Evolutionary conservation across 2,329 filamentous ascomycete species (phyloP).

Genomic region (Lachnellula subtilissima): DNA sequence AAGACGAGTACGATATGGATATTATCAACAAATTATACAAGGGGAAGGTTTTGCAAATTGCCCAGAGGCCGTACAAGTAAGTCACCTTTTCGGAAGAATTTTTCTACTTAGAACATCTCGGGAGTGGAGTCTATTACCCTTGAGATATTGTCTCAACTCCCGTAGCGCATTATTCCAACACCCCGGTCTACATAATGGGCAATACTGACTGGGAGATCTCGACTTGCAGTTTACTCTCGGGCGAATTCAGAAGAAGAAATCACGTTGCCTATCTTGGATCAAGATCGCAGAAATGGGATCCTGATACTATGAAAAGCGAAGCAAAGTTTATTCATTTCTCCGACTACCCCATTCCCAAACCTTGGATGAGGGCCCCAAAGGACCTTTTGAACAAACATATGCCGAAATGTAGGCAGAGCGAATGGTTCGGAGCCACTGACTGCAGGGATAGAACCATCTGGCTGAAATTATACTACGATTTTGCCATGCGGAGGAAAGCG

Average conservation of each 20-base stretch:
- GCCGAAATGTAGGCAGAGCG: slow-evolving; percentile 24
- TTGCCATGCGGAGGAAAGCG: slow-evolving; percentile 19
- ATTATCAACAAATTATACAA: slow-evolving; percentile 48
- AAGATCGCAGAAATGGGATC: slow-evolving; percentile 46
- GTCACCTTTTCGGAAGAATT: too few relatives aligned
- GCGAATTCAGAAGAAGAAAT: slow-evolving; percentile 50
- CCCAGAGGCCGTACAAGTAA: slow-evolving; percentile 48
- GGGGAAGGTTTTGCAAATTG: slow-evolving; percentile 47
- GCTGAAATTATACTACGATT: slow-evolving; percentile 25
- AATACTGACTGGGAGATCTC: too few relatives aligned
- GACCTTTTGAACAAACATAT: slow-evolving; percentile 28
- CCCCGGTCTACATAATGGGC: too few relatives aligned
- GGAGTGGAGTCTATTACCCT: too few relatives aligned
- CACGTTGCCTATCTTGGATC: slow-evolving; percentile 48
- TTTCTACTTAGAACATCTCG: too few relatives aligned
- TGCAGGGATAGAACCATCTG: slow-evolving; percentile 26
- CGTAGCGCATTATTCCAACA: too few relatives aligned
- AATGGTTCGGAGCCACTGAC: slow-evolving; percentile 28
- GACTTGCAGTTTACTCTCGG: slow-evolving; percentile 39
- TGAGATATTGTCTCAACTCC: too few relatives aligned
- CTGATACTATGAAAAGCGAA: slow-evolving; percentile 44
- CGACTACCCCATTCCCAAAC: slow-evolving; percentile 57
- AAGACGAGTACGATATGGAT: slow-evolving; percentile 24
- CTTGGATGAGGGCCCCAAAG: slow-evolving; percentile 39
- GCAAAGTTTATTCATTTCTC: slow-evolving; percentile 57